phyloP scores from a whole-genome alignment of 2,329 filamentous ascomycete species.

The Nigrospora oryzae region DNA sequence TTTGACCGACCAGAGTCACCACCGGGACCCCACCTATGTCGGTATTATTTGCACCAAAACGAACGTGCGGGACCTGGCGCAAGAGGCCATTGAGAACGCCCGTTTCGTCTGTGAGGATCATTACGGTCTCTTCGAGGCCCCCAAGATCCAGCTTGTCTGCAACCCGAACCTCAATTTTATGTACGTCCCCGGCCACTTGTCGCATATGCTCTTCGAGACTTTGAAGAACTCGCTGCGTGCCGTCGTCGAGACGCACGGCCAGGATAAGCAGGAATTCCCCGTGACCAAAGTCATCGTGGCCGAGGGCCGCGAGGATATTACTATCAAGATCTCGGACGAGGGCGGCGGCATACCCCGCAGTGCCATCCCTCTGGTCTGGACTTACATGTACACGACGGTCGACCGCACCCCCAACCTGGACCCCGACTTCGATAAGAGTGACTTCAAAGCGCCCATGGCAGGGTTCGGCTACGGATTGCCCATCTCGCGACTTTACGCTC shows the following conservation, averaged over 20 bases:
- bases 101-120: constrained; percentile 99
- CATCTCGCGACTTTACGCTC: constrained; percentile 86
- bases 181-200: constrained; percentile 98
- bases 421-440: constrained; percentile 96
- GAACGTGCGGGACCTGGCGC: constrained; percentile 86
- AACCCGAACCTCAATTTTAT: constrained; percentile 94
- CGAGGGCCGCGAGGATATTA: constrained; percentile 97
- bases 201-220: constrained; percentile 99
- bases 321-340: constrained; percentile 96
- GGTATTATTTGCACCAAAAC: constrained; percentile 99
- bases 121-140: constrained; percentile 93
- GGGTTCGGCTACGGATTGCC: constrained; percentile 97
- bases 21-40: constrained; percentile 87
- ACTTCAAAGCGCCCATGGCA: constrained; percentile 99
- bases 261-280: constrained; percentile 92
- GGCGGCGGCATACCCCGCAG: constrained; percentile 91
- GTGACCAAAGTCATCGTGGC: constrained; percentile 96
- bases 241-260: constrained; percentile 89
- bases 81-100: constrained; percentile 97
- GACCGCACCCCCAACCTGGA: constrained; percentile 91
- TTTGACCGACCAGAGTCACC: constrained; percentile 83
- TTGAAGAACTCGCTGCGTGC: constrained; percentile 96
- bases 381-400: constrained; percentile 99
- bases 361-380: constrained; percentile 96
- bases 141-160: constrained; percentile 93